Base-by-base conservation (phyloP, 2,329 filamentous ascomycete species). In the Diplodia seriata region DNA sequence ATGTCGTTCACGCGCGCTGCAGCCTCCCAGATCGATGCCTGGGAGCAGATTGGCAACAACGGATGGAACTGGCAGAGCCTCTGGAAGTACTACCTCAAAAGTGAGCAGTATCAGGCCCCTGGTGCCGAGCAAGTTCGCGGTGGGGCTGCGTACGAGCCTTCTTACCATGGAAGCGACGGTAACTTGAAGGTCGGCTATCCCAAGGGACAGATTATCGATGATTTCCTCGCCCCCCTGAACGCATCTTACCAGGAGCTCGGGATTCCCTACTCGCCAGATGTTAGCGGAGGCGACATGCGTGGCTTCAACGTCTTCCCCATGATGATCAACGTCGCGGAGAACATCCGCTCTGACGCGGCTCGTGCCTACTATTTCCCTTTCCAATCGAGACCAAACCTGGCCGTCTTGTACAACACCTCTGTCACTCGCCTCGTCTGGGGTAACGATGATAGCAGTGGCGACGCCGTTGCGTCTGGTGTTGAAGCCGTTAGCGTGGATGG, bases 331-430 rank as follows among this genome's bases (percentile, higher is more conserved):
- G 69, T 73, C 0, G 73, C 73, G 1, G 73, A 74, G 7, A 74
- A 79, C 68, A 74, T 81, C 11, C 78, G 83, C 11, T 77, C 80
- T 64, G 82, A 85, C 73, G 81, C 83, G 50, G 83, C 81, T 3
- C 74, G 81, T n/a, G 80, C 82, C 4, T 85, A 83, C 69, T 85
- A 83, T 70, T 82, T 77, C 56, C 81, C 83, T 1, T 66, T 66
- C 20, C 73, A 72, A 49, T 68, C 74, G 12, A 51, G 83, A 55
- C 51, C 73, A 1, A 85, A 85, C 69, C 72, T 85, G 0, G 70
- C 81, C 2, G 71, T 84, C 1, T 77, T 83, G 31, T 70, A 79
- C n/a, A 81, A 83, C 66, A 81, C 82, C 0, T 75, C 75, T 1
- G 82, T 78, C 0, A 79, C 79, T 40, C 74, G 74, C 26, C 74